Evolutionary conservation across 2,329 filamentous ascomycete genomes (phyloP).

Genomic region (Orbilia blumenaviensis): DNA sequence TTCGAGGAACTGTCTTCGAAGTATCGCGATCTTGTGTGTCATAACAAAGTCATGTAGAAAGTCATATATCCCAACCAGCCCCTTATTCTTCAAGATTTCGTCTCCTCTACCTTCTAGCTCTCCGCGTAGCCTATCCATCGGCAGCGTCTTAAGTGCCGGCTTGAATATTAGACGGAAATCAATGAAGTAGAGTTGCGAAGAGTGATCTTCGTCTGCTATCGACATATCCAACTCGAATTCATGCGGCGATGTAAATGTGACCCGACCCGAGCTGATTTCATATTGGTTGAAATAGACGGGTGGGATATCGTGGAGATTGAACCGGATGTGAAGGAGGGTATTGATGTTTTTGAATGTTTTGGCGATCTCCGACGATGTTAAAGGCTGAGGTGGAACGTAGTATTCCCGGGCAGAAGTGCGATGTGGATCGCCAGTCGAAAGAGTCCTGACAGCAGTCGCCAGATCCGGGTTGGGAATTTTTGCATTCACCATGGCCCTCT

Average conservation of each 20-base stretch:
- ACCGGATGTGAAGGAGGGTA: constrained; percentile 79
- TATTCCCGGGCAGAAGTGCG: constrained; percentile 67
- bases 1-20: constrained; percentile 78
- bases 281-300: constrained; percentile 81
- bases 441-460: constrained; percentile 83
- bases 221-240: constrained; percentile 96
- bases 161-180: constrained; percentile 86
- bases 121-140: constrained; percentile 70
- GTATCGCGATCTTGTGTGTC: constrained; percentile 86
- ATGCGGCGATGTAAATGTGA: constrained; percentile 80
- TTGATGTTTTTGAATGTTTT: constrained; percentile 82
- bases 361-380: constrained; percentile 76
- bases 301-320: constrained; percentile 86
- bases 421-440: constrained; percentile 74
- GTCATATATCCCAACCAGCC: constrained; percentile 81
- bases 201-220: constrained; percentile 82
- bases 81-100: constrained; percentile 72
- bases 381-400: constrained; percentile 77
- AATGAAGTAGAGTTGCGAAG: constrained; percentile 90
- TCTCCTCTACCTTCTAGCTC: constrained; percentile 65
- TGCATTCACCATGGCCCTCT: constrained; percentile 74
- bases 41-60: constrained; percentile 87
- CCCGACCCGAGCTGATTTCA: constrained; percentile 82
- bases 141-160: constrained; percentile 71
- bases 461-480: constrained; percentile 87